Evolutionary conservation across 2,329 filamentous ascomycete genomes (phyloP).

Genomic region (Pyrenophora tritici-repentis): DNA sequence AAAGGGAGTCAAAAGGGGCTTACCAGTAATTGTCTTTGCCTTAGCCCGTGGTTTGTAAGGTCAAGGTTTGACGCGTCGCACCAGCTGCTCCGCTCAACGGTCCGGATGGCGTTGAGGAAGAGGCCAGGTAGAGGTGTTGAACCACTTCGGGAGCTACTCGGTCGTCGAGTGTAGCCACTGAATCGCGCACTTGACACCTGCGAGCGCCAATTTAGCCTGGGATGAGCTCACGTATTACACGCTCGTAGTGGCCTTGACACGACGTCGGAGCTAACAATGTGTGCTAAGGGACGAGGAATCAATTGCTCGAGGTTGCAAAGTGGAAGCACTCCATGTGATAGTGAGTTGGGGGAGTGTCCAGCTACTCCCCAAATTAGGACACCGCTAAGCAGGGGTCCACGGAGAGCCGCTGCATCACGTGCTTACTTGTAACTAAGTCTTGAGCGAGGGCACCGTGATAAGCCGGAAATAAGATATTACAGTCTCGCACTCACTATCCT

Average conservation of each 20-base stretch:
- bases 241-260: background rate
- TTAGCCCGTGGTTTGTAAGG: slow-evolving; percentile 11
- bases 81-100: slow-evolving; percentile 12
- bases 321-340: slow-evolving; percentile 29
- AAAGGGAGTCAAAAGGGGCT: slow-evolving; percentile 10
- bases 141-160: slow-evolving; percentile 24
- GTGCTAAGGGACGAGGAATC: slow-evolving; percentile 10
- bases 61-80: slow-evolving; percentile 13
- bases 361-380: slow-evolving; percentile 22
- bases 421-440: slow-evolving; percentile 1
- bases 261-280: slow-evolving; percentile 10
- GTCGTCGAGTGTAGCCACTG: slow-evolving; percentile 17
- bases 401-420: slow-evolving; percentile 5
- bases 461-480: too few species aligned
- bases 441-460: background rate
- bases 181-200: slow-evolving; percentile 5
- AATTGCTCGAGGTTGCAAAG: slow-evolving; percentile 23
- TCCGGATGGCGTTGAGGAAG: slow-evolving; percentile 19
- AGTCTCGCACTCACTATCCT: too few species aligned
- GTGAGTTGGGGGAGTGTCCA: slow-evolving; percentile 19
- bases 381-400: slow-evolving; percentile 19
- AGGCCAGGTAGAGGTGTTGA: slow-evolving; percentile 30
- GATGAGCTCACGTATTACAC: slow-evolving; percentile 1
- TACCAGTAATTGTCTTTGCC: slow-evolving; percentile 12
- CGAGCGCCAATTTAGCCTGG: background rate